Base-by-base conservation (phyloP, 192 early-diverging fungal species). In the Coemansia erecta region DNA sequence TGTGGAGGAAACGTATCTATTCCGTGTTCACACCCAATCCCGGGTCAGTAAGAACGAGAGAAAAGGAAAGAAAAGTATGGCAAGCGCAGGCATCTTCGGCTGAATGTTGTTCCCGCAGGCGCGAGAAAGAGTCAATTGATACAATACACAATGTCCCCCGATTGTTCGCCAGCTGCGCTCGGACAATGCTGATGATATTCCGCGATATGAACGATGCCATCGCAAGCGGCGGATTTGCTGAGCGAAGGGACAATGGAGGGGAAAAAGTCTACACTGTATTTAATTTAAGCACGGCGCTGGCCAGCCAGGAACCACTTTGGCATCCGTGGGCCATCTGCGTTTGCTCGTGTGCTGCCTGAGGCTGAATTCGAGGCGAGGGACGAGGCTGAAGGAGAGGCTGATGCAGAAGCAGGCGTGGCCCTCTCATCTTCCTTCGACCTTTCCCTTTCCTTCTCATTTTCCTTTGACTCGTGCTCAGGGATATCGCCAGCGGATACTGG, bases 271-370 rank as follows among this genome's bases (percentile, higher is more conserved):
- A 9, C 10, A 9, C 35, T 37, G 35, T 37, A 37, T 35, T 53
- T 53, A 39, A 40, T 53, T 53, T 53, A 53, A 21, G 52, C 18
- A 28, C 61, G 69, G 15, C 46, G 57, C 44, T 72, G 64, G 4
- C 75, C 75, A 53, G 75, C 75, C 19, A 62, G 22, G 28, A 78
- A 72, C 75, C 75, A 78, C 42, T 78, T 78, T 22, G 75, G 75
- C 69, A 78, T 68, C 28, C 44, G 45, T 1, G 54, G 40, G 28
- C 52, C 55, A 14, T 39, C 40, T 12, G 43, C 40, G 21, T 39
- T 59, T 24, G 18, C 50, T 31, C 37, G 39, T 23, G 21, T 19
- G 61, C 41, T 31, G 5, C 10, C 35, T 10, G 35, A 37, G 21
- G 28, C 33, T 28, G 52, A 17, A 39, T 28, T 11, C 10, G 52